Evolutionary conservation across 768 basidiomycete species (phyloP), one percentile per base, ranked within the genome.

Genomic region (Lepiota brunneoincarnata): DNA sequence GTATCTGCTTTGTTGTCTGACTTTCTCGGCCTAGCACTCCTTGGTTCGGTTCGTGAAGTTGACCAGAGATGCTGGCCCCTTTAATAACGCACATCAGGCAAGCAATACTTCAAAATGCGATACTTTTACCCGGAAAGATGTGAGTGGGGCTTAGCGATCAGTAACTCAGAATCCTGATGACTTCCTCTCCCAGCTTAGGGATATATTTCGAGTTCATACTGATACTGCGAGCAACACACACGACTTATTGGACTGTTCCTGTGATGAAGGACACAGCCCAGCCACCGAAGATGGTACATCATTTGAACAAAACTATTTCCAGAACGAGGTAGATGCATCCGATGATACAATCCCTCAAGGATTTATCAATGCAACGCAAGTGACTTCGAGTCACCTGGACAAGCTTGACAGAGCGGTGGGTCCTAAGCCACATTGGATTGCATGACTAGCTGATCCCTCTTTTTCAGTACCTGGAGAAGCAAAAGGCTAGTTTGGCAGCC

Each of bases 181-280:
- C 14, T 10, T 44, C 37, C 14, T 58, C 14, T 58, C 34, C 45
- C 64, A 98, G 90, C 81, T 98, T 39, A 86, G 87, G 35, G 93
- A 95, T 67, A 91, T 98, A 59, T 98, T 98, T 71, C 86, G 84
- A n/a, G 76, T 97, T 40, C 84, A 94, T 69, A 73, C 77, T 0
- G 74, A 84, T 51, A 94, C 93, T 0, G 71, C 76, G 6, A 95
- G 92, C 72, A 89, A 95, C 57, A 98, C 95, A 1, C 96, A 98
- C 62, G 96, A 98, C 59, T 77, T 98, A 15, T 75, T 98, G 12
- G 87, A 83, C 55, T 98, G 95, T 63, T 74, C 73, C 10, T 96
- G 92, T 59, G 80, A 78, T 47, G 65, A 63, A 3, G 69, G 70
- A 21, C 68, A 67, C 1, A 58, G 64, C 15, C 64, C 64, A 15